Evolutionary conservation across 1,284 basidiomycete species (phyloP), one percentile per base, ranked within the genome.

Genomic region (Trichosporon sp.): DNA sequence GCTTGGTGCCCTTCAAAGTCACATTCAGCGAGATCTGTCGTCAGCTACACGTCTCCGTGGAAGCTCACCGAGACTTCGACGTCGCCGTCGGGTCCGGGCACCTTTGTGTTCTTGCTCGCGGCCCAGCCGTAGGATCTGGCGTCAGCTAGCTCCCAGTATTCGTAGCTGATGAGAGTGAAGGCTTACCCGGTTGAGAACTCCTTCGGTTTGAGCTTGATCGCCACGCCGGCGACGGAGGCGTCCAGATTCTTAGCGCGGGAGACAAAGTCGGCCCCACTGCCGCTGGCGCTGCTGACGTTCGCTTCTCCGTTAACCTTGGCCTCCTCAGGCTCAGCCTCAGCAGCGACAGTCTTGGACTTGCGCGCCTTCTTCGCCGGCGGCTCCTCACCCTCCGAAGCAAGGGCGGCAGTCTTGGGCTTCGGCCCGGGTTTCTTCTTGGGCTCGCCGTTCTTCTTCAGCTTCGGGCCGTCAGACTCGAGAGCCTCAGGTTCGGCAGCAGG

Each of bases 61-160:
- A 6, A 63, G 65, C 75, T 59, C 54, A 71, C 71, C 48, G 68
- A 68, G 16, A 76, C 74, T 8, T 70, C 65, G n/a, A 73, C 70
- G 7, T 66, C 56, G 46, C 73, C 69, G 2, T 66, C 73, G 16
- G 68, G 66, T 7, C 71, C 51, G 8, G 21, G 46, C 26, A 74
- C 51, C 32, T 68, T 71, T 3, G 40, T 68, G 61, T 74, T 70
- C 69, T 70, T 74, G 61, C 37, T 71, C 5, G 63, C 71, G 3
- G 21, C 56, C 76, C 76, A 76, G n/a, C 76, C 76, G 65, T 68
- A 69, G 46, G 71, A 74, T 16, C 76, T 75, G 64, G 3, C 0
- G 70, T 73, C 69, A 72, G 68, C 67, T 51, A 26, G 26, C 26
- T 26, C 26, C 26, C 26, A 26, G 26, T 26, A 26, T 26, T 40